Base-by-base conservation (phyloP, 306 rosid genomes). In the Sechiopsis laciniata region DNA sequence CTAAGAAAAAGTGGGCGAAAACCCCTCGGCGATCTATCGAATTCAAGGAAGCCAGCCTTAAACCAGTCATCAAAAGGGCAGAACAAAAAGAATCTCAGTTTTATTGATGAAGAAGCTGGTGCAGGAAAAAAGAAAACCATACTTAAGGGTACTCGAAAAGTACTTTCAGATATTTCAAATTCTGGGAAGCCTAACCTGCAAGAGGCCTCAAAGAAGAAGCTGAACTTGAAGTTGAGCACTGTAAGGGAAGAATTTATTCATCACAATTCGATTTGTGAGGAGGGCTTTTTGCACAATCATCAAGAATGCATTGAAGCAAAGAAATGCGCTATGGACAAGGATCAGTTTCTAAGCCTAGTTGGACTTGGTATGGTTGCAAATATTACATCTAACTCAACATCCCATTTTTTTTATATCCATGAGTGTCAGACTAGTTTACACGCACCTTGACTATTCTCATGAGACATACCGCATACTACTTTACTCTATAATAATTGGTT, bases 151-250 rank as follows among this genome's bases (percentile, higher is more conserved):
- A 51, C 76, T 75, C 80, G 94, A 84, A 86, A 78, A 73, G 86
- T 84, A 0, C 94, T 88, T 63, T 72, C 82, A 19, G 90, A 88
- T 82, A 88, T 88, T 72, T 88, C 94, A 66, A 88, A 88, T 74
- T 74, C 85, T 2, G 79, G 76, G 32, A 81, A 87, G 78, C 78
- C 79, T 2, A 68, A n/a, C 55, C 73, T 56, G 40, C 72, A 66
- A 4, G 78, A 72, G 80, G 60, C 71, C 19, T 53, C 76, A 19
- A 82, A 61, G 55, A 81, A 56, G 59, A 85, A 82, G 48, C 80
- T 58, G 46, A 77, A 55, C 78, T 54, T 58, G 76, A 85, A 88
- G 80, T 64, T 68, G 13, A 79, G 76, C 70, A 71, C 57, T 19
- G 72, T 60, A 64, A 17, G 66, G 10, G 81, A 79, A 63, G 84